A percentile compares a stretch with the other conserved stretches of the same genome.
These are phyloP conservation scores for Pulveroboletus sp. DNA, from an alignment of 768 basidiomycete species.

Conservation along the genomic window DNA sequence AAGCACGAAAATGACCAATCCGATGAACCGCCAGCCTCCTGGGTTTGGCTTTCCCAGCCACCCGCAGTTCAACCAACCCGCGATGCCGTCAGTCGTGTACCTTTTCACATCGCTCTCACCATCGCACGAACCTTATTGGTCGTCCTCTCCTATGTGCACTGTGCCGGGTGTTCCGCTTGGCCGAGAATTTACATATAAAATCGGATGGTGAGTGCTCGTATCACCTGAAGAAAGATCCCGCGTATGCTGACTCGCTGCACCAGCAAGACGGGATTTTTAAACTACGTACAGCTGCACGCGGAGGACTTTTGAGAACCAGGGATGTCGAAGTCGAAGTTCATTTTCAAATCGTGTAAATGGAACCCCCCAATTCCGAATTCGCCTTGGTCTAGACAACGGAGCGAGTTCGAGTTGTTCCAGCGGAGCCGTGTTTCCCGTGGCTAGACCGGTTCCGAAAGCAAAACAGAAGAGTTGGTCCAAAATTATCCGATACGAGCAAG, in stretches of 20 bases:
- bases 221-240: background rate
- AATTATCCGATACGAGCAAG: background rate
- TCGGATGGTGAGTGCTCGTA: constrained; percentile 28
- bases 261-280: constrained; percentile 37
- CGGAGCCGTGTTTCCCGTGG: background rate
- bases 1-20: constrained; percentile 1
- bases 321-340: background rate
- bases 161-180: constrained; percentile 20
- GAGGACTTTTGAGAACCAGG: constrained; percentile 34
- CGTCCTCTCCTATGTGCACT: constrained; percentile 32
- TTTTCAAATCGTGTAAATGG: background rate
- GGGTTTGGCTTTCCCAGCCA: constrained; percentile 12
- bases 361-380: background rate
- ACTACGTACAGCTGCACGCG: constrained; percentile 37
- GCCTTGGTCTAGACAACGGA: background rate
- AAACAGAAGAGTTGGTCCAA: constrained; percentile 4
- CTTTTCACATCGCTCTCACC: constrained; percentile 39
- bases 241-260: background rate
- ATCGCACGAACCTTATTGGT: constrained; percentile 38
- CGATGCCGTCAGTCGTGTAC: constrained; percentile 39
- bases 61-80: constrained; percentile 20
- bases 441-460: background rate
- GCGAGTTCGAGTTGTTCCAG: no score
- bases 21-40: constrained; percentile 10
- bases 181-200: constrained; percentile 27